Conservation (phyloP, 805 yeast species). For the Myxozyma mucilagina region DNA sequence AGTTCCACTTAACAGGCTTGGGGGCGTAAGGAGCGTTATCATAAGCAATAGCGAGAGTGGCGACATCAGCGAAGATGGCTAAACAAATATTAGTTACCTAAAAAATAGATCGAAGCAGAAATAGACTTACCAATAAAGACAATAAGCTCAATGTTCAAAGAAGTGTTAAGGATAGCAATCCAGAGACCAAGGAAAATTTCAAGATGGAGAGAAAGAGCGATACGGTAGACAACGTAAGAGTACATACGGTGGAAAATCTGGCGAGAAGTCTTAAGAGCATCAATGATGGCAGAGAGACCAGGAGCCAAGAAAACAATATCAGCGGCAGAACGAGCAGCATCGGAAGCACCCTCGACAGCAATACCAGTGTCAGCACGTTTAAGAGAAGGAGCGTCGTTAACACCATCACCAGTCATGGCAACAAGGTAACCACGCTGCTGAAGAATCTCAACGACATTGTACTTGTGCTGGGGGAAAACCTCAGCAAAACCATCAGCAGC, state of each 20-base stretch:
- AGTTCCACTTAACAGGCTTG: slow-evolving; percentile 93
- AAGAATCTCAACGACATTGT: slow-evolving; percentile 64
- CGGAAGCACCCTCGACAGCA: slow-evolving; percentile 60
- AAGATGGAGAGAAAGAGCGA: slow-evolving; percentile 91
- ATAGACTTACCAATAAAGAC: slow-evolving; percentile 63
- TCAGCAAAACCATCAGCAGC: slow-evolving; percentile 94
- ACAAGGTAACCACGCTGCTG: slow-evolving; percentile 65
- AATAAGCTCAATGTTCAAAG: slow-evolving; percentile 84
- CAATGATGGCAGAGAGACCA: slow-evolving; percentile 62
- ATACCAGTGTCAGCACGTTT: slow-evolving; percentile 85
- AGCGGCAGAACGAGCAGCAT: slow-evolving; percentile 50
- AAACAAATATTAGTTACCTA: not conserved
- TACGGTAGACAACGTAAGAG: slow-evolving; percentile 97
- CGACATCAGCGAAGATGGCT: slow-evolving; percentile 87
- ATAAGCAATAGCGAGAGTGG: slow-evolving; percentile 77
- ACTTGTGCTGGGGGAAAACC: slow-evolving; percentile 69
- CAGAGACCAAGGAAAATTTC: slow-evolving; percentile 93
- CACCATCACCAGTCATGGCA: slow-evolving; percentile 74
- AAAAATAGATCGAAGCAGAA: not conserved
- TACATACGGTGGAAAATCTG: slow-evolving; percentile 99
- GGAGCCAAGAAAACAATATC: slow-evolving; percentile 55
- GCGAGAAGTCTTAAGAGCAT: slow-evolving; percentile 81
- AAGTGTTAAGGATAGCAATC: slow-evolving; percentile 89
- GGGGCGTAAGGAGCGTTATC: slow-evolving; percentile 96
- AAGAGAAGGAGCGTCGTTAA: slow-evolving; percentile 66